Percentiles rank a stretch among this genome's conserved stretches.
phyloP scores from a whole-genome alignment of 2,329 filamentous ascomycete genomes.

The Trichoderma endophyticum region DNA sequence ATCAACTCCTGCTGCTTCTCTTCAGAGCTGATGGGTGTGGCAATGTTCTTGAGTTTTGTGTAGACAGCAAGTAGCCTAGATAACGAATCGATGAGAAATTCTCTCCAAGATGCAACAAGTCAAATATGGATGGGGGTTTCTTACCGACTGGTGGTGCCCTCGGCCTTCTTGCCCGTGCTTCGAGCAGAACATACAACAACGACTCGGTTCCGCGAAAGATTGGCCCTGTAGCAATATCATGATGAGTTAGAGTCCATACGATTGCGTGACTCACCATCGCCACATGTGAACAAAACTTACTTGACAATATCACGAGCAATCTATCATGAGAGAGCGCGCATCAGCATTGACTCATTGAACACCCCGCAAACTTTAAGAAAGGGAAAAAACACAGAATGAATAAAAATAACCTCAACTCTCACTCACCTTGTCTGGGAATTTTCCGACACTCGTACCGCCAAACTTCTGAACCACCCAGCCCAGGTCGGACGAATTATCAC shows the following conservation, averaged over 20 bases:
- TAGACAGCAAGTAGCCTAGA: conserved; percentile 58
- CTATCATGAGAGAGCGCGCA: conserved; percentile 24
- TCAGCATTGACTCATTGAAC: conserved; percentile 8
- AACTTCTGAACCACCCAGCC: conserved; percentile 93
- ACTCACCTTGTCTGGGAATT: conserved; percentile 71
- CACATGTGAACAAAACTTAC: conserved; percentile 27
- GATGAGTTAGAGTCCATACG: background rate
- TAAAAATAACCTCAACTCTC: background rate
- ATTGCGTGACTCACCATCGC: background rate
- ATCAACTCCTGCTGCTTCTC: conserved; percentile 53
- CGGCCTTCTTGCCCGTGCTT: conserved; percentile 89
- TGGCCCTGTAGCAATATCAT: conserved; percentile 29
- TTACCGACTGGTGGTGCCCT: conserved; percentile 93
- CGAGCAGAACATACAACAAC: conserved; percentile 94
- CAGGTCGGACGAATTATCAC: conserved; percentile 38
- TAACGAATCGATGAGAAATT: background rate
- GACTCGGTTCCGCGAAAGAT: conserved; percentile 67
- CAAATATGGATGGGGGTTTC: conserved; percentile 33
- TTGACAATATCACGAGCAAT: conserved; percentile 44
- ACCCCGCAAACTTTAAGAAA: background rate
- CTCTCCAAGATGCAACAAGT: background rate
- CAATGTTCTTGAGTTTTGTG: conserved; percentile 53
- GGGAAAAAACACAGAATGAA: background rate
- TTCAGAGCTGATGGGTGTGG: conserved; percentile 50
- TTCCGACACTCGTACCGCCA: conserved; percentile 91